These are phyloP conservation scores for Spergularia marina DNA, from an alignment of 148 eudicot genomes.

Conservation along the genomic window DNA sequence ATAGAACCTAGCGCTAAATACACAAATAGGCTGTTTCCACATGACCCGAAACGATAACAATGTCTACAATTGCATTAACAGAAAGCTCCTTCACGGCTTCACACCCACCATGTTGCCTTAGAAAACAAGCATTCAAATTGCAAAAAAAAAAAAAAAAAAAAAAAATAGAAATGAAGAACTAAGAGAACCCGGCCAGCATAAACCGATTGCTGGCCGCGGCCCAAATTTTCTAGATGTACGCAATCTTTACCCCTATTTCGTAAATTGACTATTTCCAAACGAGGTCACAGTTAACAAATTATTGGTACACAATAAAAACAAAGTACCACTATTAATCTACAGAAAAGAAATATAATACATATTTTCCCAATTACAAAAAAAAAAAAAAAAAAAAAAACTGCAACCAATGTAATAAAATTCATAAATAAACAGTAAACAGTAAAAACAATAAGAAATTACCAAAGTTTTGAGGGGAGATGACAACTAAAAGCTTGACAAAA, in stretches of 20 bases:
- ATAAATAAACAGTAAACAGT: background rate
- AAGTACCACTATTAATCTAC: background rate
- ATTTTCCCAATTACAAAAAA: too few species aligned
- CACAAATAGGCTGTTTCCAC: too few species aligned
- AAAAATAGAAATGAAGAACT: background rate
- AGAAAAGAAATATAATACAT: background rate
- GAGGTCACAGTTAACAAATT: background rate
- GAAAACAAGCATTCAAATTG: too few species aligned
- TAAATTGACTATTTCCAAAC: background rate
- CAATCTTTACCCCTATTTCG: background rate
- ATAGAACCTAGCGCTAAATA: too few species aligned
- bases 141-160: too few species aligned
- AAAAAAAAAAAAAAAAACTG: too few species aligned
- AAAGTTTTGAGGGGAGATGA: constrained; percentile 50
- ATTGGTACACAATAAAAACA: background rate
- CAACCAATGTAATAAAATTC: background rate
- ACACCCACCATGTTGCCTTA: too few species aligned
- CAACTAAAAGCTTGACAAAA: constrained; percentile 60
- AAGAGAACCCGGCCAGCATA: background rate
- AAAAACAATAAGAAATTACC: constrained; percentile 34
- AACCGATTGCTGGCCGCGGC: background rate
- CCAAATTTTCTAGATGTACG: background rate
- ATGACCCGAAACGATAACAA: too few species aligned
- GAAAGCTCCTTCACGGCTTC: too few species aligned
- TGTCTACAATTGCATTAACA: too few species aligned